Evolutionary conservation across 768 basidiomycete genomes (phyloP).

Genomic region (Suillus discolor): DNA sequence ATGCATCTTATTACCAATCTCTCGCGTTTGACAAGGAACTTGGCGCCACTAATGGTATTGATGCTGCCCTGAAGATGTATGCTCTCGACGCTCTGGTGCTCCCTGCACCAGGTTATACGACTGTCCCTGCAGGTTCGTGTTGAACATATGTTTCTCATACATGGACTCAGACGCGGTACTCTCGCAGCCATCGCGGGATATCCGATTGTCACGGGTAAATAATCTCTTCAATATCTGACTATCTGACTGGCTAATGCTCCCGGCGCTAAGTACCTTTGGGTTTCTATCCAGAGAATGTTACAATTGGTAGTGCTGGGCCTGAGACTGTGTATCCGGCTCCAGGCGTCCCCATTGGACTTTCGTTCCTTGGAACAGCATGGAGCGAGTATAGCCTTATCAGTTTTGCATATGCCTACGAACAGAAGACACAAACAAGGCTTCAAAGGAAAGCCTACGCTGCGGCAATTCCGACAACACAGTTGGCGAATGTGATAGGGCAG

Average conservation of each 20-base stretch:
- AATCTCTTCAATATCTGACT: not conserved
- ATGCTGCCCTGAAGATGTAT: slow-evolving; percentile 46
- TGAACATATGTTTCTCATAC: not conserved
- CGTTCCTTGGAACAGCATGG: slow-evolving; percentile 47
- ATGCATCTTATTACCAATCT: slow-evolving; percentile 42
- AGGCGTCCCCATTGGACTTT: slow-evolving; percentile 43
- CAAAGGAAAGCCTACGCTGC: slow-evolving; percentile 49
- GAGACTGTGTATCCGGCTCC: slow-evolving; percentile 36
- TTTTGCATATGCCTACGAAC: slow-evolving; percentile 50
- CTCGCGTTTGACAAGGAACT: slow-evolving; percentile 49
- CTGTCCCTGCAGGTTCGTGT: slow-evolving; percentile 23
- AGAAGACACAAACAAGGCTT: slow-evolving; percentile 56
- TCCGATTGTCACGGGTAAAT: slow-evolving; percentile 35
- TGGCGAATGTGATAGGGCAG: slow-evolving; percentile 34
- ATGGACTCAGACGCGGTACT: not conserved
- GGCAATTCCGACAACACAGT: slow-evolving; percentile 59
- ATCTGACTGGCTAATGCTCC: not conserved
- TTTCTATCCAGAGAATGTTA: slow-evolving; percentile 38
- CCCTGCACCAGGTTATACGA: slow-evolving; percentile 34
- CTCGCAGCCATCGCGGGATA: slow-evolving; percentile 37
- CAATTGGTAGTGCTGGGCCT: slow-evolving; percentile 37
- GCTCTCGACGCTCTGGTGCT: slow-evolving; percentile 54
- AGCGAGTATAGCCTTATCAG: slow-evolving; percentile 43
- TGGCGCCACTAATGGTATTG: slow-evolving; percentile 55
- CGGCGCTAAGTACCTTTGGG: slow-evolving; percentile 37